Percentiles rank a stretch among this genome's conserved stretches.
phyloP scores from a whole-genome alignment of 2,329 filamentous ascomycete species.

The Claviceps humidiphila region DNA sequence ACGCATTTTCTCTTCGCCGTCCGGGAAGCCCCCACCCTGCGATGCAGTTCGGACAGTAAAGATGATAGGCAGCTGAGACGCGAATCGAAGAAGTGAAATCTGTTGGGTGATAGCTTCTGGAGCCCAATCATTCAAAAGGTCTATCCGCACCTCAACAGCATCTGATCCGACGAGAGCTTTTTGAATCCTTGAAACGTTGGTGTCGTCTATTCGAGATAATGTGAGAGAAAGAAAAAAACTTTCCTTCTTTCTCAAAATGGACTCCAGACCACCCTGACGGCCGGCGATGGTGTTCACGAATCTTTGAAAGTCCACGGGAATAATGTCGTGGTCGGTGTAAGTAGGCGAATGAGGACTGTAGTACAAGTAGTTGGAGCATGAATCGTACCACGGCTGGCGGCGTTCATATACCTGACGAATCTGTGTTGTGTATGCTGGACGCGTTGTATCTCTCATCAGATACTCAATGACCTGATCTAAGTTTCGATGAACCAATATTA shows the following conservation, averaged over 20 bases:
- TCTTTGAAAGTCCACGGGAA: conserved; percentile 22
- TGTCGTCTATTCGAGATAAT: conserved; percentile 52
- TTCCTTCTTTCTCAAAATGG: conserved; percentile 41
- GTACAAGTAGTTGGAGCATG: conserved; percentile 92
- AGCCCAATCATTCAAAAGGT: conserved; percentile 66
- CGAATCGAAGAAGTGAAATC: conserved; percentile 62
- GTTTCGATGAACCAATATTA: conserved; percentile 77
- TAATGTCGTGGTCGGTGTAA: conserved; percentile 11
- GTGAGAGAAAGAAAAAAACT: conserved; percentile 93
- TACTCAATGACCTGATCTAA: conserved; percentile 82
- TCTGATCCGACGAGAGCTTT: conserved; percentile 73
- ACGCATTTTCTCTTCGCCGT: conserved; percentile 57
- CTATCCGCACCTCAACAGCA: conserved; percentile 87
- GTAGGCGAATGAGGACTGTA: conserved; percentile 55
- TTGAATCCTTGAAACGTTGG: conserved; percentile 51
- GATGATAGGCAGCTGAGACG: conserved; percentile 66
- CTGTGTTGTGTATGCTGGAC: conserved; percentile 84
- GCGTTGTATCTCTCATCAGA: conserved; percentile 73
- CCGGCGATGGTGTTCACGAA: conserved; percentile 27
- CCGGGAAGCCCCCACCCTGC: conserved; percentile 81
- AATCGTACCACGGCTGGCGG: conserved; percentile 76
- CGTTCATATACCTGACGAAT: conserved; percentile 85
- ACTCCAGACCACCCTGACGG: conserved; percentile 32
- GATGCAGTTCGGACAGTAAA: conserved; percentile 79
- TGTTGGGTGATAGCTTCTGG: conserved; percentile 72